Conservation (phyloP, 2,329 filamentous ascomycete genomes). For the Phoma sp. region DNA sequence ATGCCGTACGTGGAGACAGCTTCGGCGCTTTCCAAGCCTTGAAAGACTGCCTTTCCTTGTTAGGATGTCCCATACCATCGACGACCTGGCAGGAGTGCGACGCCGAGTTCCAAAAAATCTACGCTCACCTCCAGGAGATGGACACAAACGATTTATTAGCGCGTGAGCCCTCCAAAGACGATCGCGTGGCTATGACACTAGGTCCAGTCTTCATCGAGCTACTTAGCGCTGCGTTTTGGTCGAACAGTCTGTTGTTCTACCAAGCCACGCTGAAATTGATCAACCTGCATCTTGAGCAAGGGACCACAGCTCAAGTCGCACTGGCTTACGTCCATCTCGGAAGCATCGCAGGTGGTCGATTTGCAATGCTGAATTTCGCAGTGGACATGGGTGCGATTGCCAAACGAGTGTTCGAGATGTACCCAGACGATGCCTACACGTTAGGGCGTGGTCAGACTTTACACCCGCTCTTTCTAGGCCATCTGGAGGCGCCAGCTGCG, state of each 20-base stretch:
- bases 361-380: constrained; percentile 73
- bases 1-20: constrained; percentile 75
- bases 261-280: constrained; percentile 72
- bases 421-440: constrained; percentile 62
- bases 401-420: constrained; percentile 68
- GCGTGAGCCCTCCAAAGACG: constrained; percentile 49
- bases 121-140: constrained; percentile 48
- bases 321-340: constrained; percentile 72
- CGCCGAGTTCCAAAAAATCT: constrained; percentile 66
- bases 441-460: constrained; percentile 72
- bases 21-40: constrained; percentile 72
- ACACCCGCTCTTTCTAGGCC: constrained; percentile 72
- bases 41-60: constrained; percentile 69
- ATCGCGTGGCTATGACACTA: constrained; percentile 65
- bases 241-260: constrained; percentile 74
- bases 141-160: constrained; percentile 57
- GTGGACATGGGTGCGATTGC: constrained; percentile 68
- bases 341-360: constrained; percentile 70
- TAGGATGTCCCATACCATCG: constrained; percentile 71
- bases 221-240: constrained; percentile 75
- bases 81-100: constrained; percentile 80
- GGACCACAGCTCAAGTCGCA: constrained; percentile 72
- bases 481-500: constrained; percentile 68
- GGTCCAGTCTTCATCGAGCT: constrained; percentile 75
- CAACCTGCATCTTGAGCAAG: constrained; percentile 67